phyloP scores from a whole-genome alignment of 78 protist species.

The Dictyostelium capitatum region DNA sequence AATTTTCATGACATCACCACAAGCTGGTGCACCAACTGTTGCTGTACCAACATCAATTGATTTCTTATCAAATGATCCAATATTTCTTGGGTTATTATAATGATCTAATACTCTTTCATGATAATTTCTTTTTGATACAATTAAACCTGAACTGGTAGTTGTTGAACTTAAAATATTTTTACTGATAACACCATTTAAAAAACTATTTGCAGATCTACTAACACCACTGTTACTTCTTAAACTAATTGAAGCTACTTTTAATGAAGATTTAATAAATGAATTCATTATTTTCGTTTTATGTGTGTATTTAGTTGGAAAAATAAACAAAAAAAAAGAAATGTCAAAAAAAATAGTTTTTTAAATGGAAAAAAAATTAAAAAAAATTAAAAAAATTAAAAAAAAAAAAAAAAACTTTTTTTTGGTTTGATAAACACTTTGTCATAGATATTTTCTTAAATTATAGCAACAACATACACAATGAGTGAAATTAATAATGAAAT shows the following conservation, averaged over 20 bases:
- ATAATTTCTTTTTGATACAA: constrained; percentile 51
- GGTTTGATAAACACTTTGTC: no score
- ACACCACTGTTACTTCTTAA: background rate
- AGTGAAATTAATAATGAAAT: no score
- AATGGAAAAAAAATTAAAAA: background rate
- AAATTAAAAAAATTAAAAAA: background rate
- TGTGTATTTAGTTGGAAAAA: no score
- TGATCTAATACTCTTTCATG: constrained; percentile 96
- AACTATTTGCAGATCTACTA: background rate
- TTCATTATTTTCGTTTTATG: background rate
- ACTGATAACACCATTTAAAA: background rate
- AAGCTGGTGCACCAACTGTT: constrained; percentile 94
- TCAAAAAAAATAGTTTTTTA: background rate
- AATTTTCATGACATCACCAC: constrained; percentile 98
- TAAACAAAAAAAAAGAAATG: background rate
- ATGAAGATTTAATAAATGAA: background rate
- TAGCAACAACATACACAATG: no score
- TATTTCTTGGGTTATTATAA: constrained; percentile 97
- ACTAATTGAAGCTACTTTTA: background rate
- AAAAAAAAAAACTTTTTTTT: background rate
- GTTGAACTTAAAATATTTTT: background rate
- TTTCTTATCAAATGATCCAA: constrained; percentile 96
- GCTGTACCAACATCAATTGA: constrained; percentile 94
- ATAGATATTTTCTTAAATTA: no score
- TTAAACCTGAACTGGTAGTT: background rate